Evolutionary conservation across 352 stramenopile genomes (phyloP), one percentile per base, ranked within the genome.

Genomic region (Lagenidium giganteum): DNA sequence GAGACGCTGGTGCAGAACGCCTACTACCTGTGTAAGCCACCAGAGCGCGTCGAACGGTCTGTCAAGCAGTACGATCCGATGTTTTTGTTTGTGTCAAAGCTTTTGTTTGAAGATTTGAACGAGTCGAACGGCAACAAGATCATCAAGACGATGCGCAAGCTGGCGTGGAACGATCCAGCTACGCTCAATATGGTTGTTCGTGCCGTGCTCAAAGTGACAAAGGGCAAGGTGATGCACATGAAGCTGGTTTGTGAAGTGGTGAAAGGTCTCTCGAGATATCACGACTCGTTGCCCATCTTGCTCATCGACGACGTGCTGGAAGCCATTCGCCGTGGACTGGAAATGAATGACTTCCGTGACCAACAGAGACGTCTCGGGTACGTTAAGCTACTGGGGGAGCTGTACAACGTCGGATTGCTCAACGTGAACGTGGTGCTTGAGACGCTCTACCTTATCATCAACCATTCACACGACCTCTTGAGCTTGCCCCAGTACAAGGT

Each of bases 261-360:
- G 7, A 90, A 95, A 36, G 78, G 75, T 0, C 44, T 94, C 3
- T 65, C 72, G 25, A 62, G 78, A 17, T 94, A 91, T 35, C 96
- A 98, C 48, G 88, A 96, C 17, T 80, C 97, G 44, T 52, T 98
- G 3, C 55, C 76, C 5, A 80, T 97, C 16, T 50, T 93, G 30
- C 57, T 98, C 14, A 80, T 98, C 5, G 96, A 99, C 64, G 69
- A 85, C 20, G 71, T 98, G 14, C 54, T 98, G 18, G 96, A 98
- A 60, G 72, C 85, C 33, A 83, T 98, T 54, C 78, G 95, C 23
- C 81, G 70, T 46, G 87, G 81, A 20, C 70, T 98, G 23, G 87
- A 97, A 57, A 52, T 83, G 3, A 93, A 95, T 41, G 81, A 95
- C 47, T 92, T 91, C 28, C 79, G 81, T 33, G 90, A 98, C 38